Evolutionary conservation across 306 rosid species (phyloP).

Genomic region (Prunus fruticosa): DNA sequence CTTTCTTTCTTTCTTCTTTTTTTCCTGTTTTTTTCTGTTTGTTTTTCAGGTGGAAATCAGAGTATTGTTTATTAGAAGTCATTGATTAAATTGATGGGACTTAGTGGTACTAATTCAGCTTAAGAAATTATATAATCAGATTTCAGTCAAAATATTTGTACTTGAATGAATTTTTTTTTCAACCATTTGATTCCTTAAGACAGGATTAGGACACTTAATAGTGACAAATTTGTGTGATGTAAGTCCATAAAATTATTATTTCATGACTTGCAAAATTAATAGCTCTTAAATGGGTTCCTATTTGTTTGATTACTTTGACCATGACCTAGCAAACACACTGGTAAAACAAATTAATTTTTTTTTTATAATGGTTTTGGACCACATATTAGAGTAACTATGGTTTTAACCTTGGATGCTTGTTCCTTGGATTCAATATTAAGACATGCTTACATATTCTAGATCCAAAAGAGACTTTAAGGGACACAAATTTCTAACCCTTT

Average conservation of each 20-base stretch:
- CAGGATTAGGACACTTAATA: background rate
- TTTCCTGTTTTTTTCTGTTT: too few relatives aligned
- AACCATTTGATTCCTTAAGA: background rate
- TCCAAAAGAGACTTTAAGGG: conserved; percentile 62
- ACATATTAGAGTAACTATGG: background rate
- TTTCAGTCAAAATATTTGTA: conserved; percentile 5
- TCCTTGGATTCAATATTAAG: conserved; percentile 75
- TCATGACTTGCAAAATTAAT: background rate
- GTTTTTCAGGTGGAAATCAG: background rate
- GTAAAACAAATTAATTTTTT: too few relatives aligned
- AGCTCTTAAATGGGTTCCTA: conserved; percentile 33
- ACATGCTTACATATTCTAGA: conserved; percentile 35
- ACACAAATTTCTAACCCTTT: conserved; percentile 78
- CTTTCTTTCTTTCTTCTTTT: background rate
- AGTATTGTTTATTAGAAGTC: background rate
- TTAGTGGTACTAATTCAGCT: conserved; percentile 1
- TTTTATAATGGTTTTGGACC: conserved; percentile 35
- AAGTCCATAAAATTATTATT: background rate
- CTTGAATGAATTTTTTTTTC: background rate
- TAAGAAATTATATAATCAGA: background rate
- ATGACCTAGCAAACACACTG: conserved; percentile 16
- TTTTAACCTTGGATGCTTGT: conserved; percentile 67
- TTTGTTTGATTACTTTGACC: conserved; percentile 41
- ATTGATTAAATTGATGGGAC: conserved; percentile 11
- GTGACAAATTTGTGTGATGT: background rate